A percentile compares a stretch with the other conserved stretches of the same genome.
Evolutionary conservation across 2,329 filamentous ascomycete genomes (phyloP).

Genomic region (Fusarium torreyae): DNA sequence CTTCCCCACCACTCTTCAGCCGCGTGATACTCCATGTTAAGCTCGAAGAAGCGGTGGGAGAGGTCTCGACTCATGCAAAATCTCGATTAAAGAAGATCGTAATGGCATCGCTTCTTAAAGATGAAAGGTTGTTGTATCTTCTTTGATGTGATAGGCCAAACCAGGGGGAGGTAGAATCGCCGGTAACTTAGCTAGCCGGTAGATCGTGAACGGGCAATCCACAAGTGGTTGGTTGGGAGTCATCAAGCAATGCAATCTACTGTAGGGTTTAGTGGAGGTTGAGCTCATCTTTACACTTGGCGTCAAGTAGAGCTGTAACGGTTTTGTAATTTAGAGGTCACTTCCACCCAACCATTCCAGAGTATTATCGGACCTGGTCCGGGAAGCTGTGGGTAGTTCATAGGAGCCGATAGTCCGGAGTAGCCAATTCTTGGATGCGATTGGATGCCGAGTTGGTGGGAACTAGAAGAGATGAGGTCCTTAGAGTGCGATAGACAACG

Average conservation of each 20-base stretch:
- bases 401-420: slow-evolving; percentile 27
- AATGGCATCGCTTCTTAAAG: slow-evolving; percentile 10
- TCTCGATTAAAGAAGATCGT: slow-evolving; percentile 23
- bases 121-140: slow-evolving; percentile 11
- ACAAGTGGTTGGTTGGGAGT: slow-evolving; percentile 15
- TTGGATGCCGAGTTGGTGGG: slow-evolving; percentile 33
- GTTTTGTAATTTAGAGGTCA: not conserved
- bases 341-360: slow-evolving; percentile 1
- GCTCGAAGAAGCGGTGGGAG: not conserved
- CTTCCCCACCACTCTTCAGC: not conserved
- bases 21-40: not conserved
- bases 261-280: slow-evolving; percentile 11
- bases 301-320: not conserved
- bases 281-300: slow-evolving; percentile 11
- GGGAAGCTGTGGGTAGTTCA: not conserved
- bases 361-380: not conserved
- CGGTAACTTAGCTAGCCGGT: slow-evolving; percentile 19
- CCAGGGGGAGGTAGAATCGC: slow-evolving; percentile 7
- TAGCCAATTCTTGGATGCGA: slow-evolving; percentile 15
- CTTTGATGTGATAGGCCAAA: slow-evolving; percentile 15
- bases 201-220: slow-evolving; percentile 19
- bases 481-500: slow-evolving; percentile 20
- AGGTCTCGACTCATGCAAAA: slow-evolving; percentile 7
- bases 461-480: slow-evolving; percentile 10
- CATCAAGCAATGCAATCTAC: slow-evolving; percentile 5